Evolutionary conservation across 2,329 filamentous ascomycete species (phyloP), one percentile per base, ranked within the genome.

Genomic region (Xylariaceae sp.): DNA sequence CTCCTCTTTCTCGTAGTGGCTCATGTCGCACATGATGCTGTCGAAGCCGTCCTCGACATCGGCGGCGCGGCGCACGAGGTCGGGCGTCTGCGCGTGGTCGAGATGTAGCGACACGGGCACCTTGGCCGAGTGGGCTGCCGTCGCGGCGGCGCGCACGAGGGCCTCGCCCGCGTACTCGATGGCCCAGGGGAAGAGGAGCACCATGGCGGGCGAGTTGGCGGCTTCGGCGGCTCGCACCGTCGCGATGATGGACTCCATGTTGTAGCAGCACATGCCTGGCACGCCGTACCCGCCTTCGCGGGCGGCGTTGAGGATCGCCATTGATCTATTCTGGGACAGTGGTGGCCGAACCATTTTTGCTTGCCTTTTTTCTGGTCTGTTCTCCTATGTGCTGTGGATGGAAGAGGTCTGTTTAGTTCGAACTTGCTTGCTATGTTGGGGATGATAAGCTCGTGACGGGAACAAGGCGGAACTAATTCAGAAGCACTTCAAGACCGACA

Each of bases 11-110:
- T 88, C 86, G 69, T 88, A 87, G 70, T 90, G 88, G 58, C 80
- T 84, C 88, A 91, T 91, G 71, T 91, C 88, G 3, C 90, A 85
- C 87, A 91, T 90, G 71, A 91, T 90, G 61, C 81, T 84, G 72
- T 91, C 88, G 64, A 90, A 90, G 2, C 76, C 81, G 46, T 82
- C 78, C 17, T 71, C 67, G n/a, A 84, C 79, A 64, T 86, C 80
- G 0, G 85, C 86, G 0, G 86, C 86, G 4, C 75, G 77, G 14
- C 82, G 80, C 61, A 88, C 84, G 28, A 86, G 83, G 61, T 85
- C 84, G 3, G 84, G 82, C 7, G 80, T 83, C 72, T 88, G 86
- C 26, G 83, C 84, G 73, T 89, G 86, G 76, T 89, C 86, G 67
- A 89, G 81, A 72, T 89, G 86, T 40, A 89, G 76, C 21, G 82